These are phyloP conservation scores for Hyaloscypha variabilis DNA, from an alignment of 495 filamentous ascomycete genomes.

Conservation along the genomic window DNA sequence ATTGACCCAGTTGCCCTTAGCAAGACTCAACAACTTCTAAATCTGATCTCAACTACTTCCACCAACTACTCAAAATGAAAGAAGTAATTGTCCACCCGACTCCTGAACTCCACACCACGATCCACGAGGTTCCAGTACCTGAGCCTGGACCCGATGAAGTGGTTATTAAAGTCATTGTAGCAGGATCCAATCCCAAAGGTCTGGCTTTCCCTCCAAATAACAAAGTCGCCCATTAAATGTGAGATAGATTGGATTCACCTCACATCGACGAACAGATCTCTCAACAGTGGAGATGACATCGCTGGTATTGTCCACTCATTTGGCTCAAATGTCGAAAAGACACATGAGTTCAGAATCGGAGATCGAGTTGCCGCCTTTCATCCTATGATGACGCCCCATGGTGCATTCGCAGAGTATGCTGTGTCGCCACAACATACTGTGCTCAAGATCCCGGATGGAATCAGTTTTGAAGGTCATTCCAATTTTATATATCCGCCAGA, in stretches of 20 bases:
- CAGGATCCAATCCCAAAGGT: constrained; percentile 78
- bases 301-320: constrained; percentile 78
- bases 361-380: constrained; percentile 85
- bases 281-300: constrained; percentile 90
- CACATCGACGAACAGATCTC: constrained; percentile 44
- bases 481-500: constrained; percentile 65
- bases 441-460: constrained; percentile 42
- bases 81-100: constrained; percentile 26
- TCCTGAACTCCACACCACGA: constrained; percentile 46
- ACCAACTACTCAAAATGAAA: constrained; percentile 14
- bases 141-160: constrained; percentile 59
- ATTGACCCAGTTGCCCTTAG: not conserved
- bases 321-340: constrained; percentile 68
- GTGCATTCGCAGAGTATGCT: constrained; percentile 73
- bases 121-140: constrained; percentile 63
- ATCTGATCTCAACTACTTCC: not conserved
- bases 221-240: not conserved
- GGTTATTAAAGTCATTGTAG: constrained; percentile 68
- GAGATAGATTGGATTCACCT: constrained; percentile 25
- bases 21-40: not conserved
- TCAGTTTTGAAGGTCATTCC: constrained; percentile 47
- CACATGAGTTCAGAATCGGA: constrained; percentile 63
- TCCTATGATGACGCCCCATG: constrained; percentile 53
- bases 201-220: constrained; percentile 36
- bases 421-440: constrained; percentile 50